Evolutionary conservation across 768 basidiomycete species (phyloP).

Genomic region (Leccinum incarnatum): DNA sequence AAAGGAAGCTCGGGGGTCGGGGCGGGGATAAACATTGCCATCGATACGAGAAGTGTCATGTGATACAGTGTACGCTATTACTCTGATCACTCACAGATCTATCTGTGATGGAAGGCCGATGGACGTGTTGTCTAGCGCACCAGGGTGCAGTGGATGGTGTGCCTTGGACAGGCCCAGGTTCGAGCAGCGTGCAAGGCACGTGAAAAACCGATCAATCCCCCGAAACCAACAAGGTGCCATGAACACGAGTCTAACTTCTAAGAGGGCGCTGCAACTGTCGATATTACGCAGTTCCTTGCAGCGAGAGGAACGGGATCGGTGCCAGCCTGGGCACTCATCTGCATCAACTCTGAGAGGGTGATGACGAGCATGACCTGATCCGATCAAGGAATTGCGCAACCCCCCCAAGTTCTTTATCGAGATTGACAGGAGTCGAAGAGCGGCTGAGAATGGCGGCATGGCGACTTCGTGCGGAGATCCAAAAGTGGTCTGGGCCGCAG

Average conservation of each 20-base stretch:
- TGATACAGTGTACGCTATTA: slow-evolving; percentile 14
- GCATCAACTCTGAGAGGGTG: background rate
- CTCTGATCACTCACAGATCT: slow-evolving; percentile 14
- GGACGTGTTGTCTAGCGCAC: slow-evolving; percentile 14
- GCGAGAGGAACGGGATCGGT: background rate
- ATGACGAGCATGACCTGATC: background rate
- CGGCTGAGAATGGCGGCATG: slow-evolving; percentile 25
- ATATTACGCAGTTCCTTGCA: background rate
- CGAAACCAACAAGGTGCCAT: slow-evolving; percentile 25
- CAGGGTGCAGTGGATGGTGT: slow-evolving; percentile 15
- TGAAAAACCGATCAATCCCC: slow-evolving; percentile 28
- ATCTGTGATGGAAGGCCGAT: slow-evolving; percentile 10
- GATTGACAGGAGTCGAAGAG: slow-evolving; percentile 19
- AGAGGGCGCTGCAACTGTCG: slow-evolving; percentile 8
- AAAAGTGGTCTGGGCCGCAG: slow-evolving; percentile 35
- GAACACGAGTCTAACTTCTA: slow-evolving; percentile 25
- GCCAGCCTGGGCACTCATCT: background rate
- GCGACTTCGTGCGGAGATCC: slow-evolving; percentile 33
- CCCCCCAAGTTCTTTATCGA: slow-evolving; percentile 10
- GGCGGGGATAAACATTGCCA: slow-evolving; percentile 24
- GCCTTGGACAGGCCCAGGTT: slow-evolving; percentile 27
- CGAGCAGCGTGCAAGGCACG: slow-evolving; percentile 23
- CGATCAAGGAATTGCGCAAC: background rate
- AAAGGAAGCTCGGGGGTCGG: slow-evolving; percentile 40
- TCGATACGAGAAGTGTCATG: slow-evolving; percentile 1